phyloP scores from a whole-genome alignment of 768 basidiomycete genomes.

The Rhizopogon roseolus region DNA sequence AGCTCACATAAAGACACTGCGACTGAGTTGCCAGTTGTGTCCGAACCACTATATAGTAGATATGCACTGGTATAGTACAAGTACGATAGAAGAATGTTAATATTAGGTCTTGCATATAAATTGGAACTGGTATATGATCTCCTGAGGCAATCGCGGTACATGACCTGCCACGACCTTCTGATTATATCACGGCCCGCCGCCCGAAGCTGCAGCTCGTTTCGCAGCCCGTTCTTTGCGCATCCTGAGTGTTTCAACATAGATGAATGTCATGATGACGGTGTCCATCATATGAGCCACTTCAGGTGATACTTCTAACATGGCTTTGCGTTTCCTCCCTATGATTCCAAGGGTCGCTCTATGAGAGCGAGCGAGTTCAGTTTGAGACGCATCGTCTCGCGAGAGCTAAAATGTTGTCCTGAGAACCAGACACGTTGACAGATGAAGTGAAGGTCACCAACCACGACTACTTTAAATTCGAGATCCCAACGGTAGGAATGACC shows the following conservation, averaged over 20 bases:
- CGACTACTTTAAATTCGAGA: not conserved
- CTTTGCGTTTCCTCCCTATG: constrained; percentile 1
- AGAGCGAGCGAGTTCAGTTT: constrained; percentile 16
- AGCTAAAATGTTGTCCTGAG: not conserved
- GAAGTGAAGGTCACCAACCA: not conserved
- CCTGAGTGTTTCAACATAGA: constrained; percentile 7
- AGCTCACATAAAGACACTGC: too few species aligned
- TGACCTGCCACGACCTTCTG: too few species aligned
- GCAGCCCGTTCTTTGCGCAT: not conserved
- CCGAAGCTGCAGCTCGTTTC: too few species aligned
- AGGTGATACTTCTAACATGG: constrained; percentile 6
- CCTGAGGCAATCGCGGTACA: too few species aligned
- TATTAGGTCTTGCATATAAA: too few species aligned
- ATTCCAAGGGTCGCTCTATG: constrained; percentile 2
- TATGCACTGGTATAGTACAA: too few species aligned
- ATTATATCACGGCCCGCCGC: too few species aligned
- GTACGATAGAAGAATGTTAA: too few species aligned
- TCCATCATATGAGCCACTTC: constrained; percentile 5
- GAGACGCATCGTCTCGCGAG: constrained; percentile 12
- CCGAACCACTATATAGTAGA: too few species aligned
- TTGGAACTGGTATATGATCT: too few species aligned
- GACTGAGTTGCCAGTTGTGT: too few species aligned
- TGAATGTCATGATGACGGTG: constrained; percentile 6
- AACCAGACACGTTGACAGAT: not conserved
- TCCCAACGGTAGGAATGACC: not conserved